Evolutionary conservation across 768 basidiomycete species (phyloP), one percentile per base, ranked within the genome.

Genomic region (Rhodosporidiobolus sp.): DNA sequence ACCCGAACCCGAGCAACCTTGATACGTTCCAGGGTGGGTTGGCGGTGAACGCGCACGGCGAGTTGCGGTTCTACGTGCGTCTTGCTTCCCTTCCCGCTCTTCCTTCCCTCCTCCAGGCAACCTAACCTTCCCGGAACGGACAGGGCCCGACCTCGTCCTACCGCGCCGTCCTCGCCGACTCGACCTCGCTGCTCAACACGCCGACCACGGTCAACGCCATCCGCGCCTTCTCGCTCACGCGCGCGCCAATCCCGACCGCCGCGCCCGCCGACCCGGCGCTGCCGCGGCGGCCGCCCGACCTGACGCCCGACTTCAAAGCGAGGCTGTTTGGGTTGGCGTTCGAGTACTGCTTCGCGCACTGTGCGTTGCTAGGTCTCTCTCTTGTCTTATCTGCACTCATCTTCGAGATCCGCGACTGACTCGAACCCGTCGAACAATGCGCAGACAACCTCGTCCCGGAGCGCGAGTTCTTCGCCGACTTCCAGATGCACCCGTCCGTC

Each of bases 81-180:
- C 46, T 14, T 16, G 32, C 1, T 17, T 4, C n/a, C 3, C 58
- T 48, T 17, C 19, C 9, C 24, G 14, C 46, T 6, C n/a, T 22
- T 14, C 26, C 7, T 46, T n/a, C 0, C 38, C 22, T 28, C 50
- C 6, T 20, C 11, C 43, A 16, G 22, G 22, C 43, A n/a, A 26
- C 30, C 19, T 20, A 17, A 9, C 9, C 34, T 46, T 2, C n/a
- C 5, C 26, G 10, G n/a, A n/a, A n/a, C 22, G 16, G 9, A 11
- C 55, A 57, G 61, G 62, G 64, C 5, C 67, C 72, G 7, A 69
- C 64, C 10, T 62, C 64, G 4, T 45, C 53, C 5, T 75, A 71
- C 49, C 74, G 74, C 46, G 56, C 74, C 35, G 69, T 75, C 22
- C 63, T 75, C 57, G 69, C 69, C 66, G 69, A 67, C 38, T 67